Evolutionary conservation across 1,139 yeast genomes (phyloP), one percentile per base, ranked within the genome.

Genomic region (Dujonia santamariae): DNA sequence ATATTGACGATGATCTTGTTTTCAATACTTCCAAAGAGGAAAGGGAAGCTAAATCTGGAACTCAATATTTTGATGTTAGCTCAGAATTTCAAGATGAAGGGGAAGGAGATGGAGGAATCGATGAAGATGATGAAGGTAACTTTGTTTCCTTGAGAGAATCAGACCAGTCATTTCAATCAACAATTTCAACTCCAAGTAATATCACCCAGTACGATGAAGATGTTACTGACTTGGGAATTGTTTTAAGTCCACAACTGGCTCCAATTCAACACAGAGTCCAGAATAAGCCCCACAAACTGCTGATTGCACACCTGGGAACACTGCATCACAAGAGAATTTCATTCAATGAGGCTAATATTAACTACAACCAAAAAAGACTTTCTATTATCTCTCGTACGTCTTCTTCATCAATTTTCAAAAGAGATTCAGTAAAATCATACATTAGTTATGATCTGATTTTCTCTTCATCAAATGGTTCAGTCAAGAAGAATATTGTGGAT

Each of bases 371-470:
- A 33, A 48, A 42, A 33, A 42, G 67, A 30, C 36, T 53, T 19
- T 61, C 70, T 1, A 40, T 37, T 9, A 36, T 45, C 8, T 48
- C 56, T 21, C 42, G 54, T 34, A 63, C 39, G 19, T 57, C 68
- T 3, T 44, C 55, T 6, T 51, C 52, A 20, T 61, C 71, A 4
- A 43, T 48, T 1, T 48, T 58, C 37, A 57, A 46, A 37, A 46
- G 67, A 36, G 66, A 66, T 29, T 72, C 80, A 1, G 46, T 53
- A 2, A 70, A 67, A 43, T 75, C 81, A 1, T 76, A 76, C 43
- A 41, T 75, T 28, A 73, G 78, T 40, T 76, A 76, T 42, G 81
- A 76, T 47, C 73, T 80, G 1, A 78, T 73, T 3, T 61, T 72
- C 35, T 73, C 80, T 1, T 47, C 57, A 9, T 54, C 64, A 6